These are phyloP conservation scores for Candida yuanshanica DNA, from an alignment of 805 yeast genomes.

Conservation along the genomic window DNA sequence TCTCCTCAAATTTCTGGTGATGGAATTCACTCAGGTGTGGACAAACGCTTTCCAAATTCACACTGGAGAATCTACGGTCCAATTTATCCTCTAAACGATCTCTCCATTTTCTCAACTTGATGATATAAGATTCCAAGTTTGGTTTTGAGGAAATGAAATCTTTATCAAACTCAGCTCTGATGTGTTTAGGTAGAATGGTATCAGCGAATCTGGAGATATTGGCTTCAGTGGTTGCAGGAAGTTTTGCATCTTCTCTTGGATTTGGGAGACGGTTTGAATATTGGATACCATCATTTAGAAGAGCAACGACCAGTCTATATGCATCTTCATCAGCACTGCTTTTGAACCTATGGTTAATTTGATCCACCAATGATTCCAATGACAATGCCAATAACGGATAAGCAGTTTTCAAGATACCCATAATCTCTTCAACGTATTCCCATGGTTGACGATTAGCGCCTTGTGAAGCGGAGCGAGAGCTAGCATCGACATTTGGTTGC, in stretches of 20 bases:
- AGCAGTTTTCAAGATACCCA: constrained; percentile 93
- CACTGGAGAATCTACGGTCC: constrained; percentile 74
- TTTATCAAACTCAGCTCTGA: constrained; percentile 82
- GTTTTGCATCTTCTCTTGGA: constrained; percentile 81
- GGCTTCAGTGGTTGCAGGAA: constrained; percentile 89
- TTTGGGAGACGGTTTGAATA: constrained; percentile 79
- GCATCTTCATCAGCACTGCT: constrained; percentile 95
- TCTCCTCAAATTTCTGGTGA: constrained; percentile 96
- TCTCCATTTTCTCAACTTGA: constrained; percentile 84
- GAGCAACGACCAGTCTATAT: constrained; percentile 85
- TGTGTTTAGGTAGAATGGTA: constrained; percentile 82
- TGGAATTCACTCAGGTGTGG: constrained; percentile 97
- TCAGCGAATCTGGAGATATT: constrained; percentile 88
- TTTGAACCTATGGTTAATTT: constrained; percentile 88
- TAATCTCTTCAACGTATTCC: constrained; percentile 89
- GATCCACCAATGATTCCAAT: constrained; percentile 91
- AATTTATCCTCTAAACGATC: constrained; percentile 86
- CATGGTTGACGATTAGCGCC: constrained; percentile 66
- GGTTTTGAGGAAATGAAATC: constrained; percentile 88
- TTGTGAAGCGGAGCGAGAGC: background rate
- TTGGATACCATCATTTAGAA: constrained; percentile 89
- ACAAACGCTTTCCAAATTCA: constrained; percentile 83
- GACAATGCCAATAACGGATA: constrained; percentile 91
- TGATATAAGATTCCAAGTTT: constrained; percentile 79
- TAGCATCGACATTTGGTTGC: background rate